phyloP scores from a whole-genome alignment of 176 grass and related monocot genomes.

The Oryza meridionalis region DNA sequence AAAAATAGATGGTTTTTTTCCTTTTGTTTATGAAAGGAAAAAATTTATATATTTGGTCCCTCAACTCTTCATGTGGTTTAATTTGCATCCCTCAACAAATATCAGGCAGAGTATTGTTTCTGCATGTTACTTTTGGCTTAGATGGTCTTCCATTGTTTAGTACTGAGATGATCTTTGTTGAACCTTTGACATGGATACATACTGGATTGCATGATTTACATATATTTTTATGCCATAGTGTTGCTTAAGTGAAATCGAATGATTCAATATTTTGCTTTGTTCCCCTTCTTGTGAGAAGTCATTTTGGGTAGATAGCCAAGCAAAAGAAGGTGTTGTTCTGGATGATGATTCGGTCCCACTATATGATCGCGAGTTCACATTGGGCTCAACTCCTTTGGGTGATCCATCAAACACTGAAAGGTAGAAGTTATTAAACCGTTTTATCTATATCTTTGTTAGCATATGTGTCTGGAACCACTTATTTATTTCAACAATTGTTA shows the following conservation, averaged over 20 bases:
- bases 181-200: background rate
- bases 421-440: constrained; percentile 51
- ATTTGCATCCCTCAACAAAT: background rate
- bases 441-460: background rate
- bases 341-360: constrained; percentile 72
- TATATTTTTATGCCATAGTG: background rate
- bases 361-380: constrained; percentile 81
- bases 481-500: background rate
- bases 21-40: background rate
- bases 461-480: background rate
- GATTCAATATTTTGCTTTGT: constrained; percentile 32
- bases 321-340: constrained; percentile 52
- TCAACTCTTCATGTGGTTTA: background rate
- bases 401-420: constrained; percentile 72
- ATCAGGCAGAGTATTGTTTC: background rate
- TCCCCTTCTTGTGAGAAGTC: constrained; percentile 50
- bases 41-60: background rate
- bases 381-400: constrained; percentile 71
- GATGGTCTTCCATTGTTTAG: background rate
- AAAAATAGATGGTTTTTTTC: constrained; percentile 6
- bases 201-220: background rate
- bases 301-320: constrained; percentile 96
- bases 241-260: constrained; percentile 36
- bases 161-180: background rate
- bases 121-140: background rate